These are phyloP conservation scores for Cryptococcus neoformans DNA, from an alignment of 1,284 basidiomycete species.

Conservation along the genomic window DNA sequence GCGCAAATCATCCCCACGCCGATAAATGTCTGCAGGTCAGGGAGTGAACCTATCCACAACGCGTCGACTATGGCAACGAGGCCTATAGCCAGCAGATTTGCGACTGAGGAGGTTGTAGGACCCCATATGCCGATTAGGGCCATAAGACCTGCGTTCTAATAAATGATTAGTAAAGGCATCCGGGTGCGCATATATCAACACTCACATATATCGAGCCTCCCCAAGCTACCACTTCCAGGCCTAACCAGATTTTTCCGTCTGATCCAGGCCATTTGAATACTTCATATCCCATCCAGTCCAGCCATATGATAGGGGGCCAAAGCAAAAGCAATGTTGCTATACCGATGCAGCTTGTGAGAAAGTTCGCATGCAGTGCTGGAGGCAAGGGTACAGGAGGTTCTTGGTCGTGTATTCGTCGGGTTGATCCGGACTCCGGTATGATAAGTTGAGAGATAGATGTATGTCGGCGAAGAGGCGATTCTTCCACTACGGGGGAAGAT, in stretches of 20 bases:
- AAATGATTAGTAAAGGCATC: background rate
- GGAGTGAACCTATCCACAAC: conserved; percentile 39
- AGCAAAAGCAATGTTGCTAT: conserved; percentile 40
- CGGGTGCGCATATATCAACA: background rate
- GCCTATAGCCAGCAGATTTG: conserved; percentile 49
- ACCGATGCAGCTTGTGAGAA: conserved; percentile 47
- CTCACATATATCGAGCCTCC: conserved; percentile 45
- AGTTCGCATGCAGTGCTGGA: conserved; percentile 46
- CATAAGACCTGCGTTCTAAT: conserved; percentile 49
- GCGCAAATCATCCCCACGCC: conserved; percentile 46
- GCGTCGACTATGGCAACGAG: conserved; percentile 47
- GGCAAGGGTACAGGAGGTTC: conserved; percentile 25
- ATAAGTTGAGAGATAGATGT: conserved; percentile 5
- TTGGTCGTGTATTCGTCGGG: background rate
- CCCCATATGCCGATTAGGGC: conserved; percentile 49
- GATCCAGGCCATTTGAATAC: conserved; percentile 28
- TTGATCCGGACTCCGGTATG: background rate
- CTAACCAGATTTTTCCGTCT: conserved; percentile 19
- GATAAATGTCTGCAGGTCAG: conserved; percentile 35
- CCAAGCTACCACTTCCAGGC: conserved; percentile 30
- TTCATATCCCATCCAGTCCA: conserved; percentile 42
- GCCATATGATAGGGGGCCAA: conserved; percentile 43
- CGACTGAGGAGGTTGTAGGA: conserved; percentile 46
- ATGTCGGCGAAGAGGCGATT: conserved; percentile 3
- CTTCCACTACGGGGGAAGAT: conserved; percentile 1